phyloP scores from a whole-genome alignment of 805 yeast species.

The Saturnispora zaruensis region DNA sequence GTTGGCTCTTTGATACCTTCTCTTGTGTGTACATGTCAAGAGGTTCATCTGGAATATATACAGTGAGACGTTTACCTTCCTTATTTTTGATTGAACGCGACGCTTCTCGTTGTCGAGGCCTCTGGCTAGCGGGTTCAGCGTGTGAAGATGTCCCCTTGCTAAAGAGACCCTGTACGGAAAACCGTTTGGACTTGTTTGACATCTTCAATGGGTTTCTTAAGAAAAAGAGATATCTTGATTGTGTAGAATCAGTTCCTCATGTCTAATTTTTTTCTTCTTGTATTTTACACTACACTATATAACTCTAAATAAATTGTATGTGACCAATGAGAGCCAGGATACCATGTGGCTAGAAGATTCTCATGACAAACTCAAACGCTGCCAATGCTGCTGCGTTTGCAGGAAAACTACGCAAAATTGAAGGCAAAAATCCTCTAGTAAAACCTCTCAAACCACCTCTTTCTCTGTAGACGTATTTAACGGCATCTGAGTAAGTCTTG shows the following conservation, averaged over 20 bases:
- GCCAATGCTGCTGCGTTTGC: constrained; percentile 92
- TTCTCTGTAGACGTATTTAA: constrained; percentile 50
- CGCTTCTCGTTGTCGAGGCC: background rate
- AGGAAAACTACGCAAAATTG: constrained; percentile 77
- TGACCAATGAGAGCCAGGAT: background rate
- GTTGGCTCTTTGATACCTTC: background rate
- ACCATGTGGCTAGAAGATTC: constrained; percentile 25
- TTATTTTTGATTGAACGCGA: constrained; percentile 2
- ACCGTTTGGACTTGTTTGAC: constrained; percentile 8
- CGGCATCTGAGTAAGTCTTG: constrained; percentile 66
- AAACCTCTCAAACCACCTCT: constrained; percentile 62
- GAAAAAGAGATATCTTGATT: background rate
- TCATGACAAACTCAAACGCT: constrained; percentile 79
- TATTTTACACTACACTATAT: background rate
- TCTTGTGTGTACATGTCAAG: background rate
- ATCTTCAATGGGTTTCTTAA: background rate
- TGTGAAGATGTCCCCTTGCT: constrained; percentile 3
- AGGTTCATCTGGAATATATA: constrained; percentile 4
- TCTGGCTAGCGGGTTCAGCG: background rate
- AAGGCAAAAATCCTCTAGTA: constrained; percentile 73
- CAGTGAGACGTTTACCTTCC: constrained; percentile 6
- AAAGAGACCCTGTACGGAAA: constrained; percentile 13
- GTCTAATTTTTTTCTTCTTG: background rate
- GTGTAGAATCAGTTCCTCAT: background rate
- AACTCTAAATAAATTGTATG: background rate